Conservation (phyloP, 139 green algal genomes). For the Tetratostichococcus sp. region DNA sequence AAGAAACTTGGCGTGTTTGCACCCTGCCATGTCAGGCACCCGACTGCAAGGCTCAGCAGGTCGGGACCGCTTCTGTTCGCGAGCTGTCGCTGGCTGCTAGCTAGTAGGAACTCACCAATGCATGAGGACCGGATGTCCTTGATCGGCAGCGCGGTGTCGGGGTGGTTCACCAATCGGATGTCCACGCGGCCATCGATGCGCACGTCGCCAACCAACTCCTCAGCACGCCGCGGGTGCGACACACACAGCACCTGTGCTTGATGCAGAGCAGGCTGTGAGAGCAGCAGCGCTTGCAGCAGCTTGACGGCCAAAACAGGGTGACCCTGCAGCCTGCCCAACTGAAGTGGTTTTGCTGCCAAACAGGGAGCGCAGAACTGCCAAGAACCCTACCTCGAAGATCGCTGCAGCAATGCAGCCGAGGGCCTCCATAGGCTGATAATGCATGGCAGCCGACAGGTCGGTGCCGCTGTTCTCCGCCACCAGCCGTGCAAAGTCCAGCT, state of each 20-base stretch:
- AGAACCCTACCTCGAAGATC: constrained; percentile 38
- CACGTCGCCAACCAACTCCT: constrained; percentile 4
- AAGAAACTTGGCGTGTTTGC: too few species aligned
- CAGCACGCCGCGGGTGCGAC: background rate
- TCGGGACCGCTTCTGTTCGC: too few species aligned
- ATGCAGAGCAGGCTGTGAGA: too few species aligned
- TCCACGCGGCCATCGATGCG: constrained; percentile 15
- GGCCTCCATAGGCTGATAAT: constrained; percentile 46
- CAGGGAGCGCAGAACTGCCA: too few species aligned
- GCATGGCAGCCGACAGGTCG: constrained; percentile 52
- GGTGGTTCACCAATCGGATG: constrained; percentile 48
- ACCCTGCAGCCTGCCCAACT: too few species aligned
- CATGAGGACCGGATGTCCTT: constrained; percentile 44
- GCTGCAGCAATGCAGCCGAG: constrained; percentile 53
- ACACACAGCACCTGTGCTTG: constrained; percentile 29
- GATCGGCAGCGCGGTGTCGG: constrained; percentile 36
- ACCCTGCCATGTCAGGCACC: too few species aligned
- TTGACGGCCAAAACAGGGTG: too few species aligned
- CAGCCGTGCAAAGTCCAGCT: constrained; percentile 38
- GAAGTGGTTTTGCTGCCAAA: too few species aligned
- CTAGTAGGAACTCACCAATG: constrained; percentile 30
- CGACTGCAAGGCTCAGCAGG: too few species aligned
- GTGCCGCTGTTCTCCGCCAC: constrained; percentile 2
- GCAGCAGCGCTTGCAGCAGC: too few species aligned
- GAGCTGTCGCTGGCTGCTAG: too few species aligned